Evolutionary conservation across 768 basidiomycete species (phyloP), one percentile per base, ranked within the genome.

Genomic region (Agaricus sinodeliciosus): DNA sequence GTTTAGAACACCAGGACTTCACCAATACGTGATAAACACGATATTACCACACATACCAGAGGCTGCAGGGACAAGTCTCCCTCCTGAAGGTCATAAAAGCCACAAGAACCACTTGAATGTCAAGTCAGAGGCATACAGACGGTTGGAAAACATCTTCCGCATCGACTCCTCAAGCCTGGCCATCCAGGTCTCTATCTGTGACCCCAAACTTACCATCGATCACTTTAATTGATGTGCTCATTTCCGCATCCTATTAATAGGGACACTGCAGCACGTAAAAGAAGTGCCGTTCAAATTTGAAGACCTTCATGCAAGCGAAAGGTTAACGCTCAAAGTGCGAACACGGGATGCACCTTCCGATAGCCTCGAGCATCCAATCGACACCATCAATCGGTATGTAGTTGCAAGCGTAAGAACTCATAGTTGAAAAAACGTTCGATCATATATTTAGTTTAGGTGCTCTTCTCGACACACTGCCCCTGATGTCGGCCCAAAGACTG

Each of bases 401-500:
- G 3, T 16, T 37, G 6, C 16, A 35, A 19, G 12, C 22, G n/a
- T 34, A 6, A 6, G 15, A 1, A 4, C 12, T 12, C 8, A 16
- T 9, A 8, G 5, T 18, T 22, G 9, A 27, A 4, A 16, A 31
- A 26, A 16, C 4, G 16, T 15, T n/a, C n/a, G 27, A 36, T 54
- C 9, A 22, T 46, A 7, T 27, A n/a, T n/a, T n/a, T n/a, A 57
- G 26, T 27, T 42, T 48, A 13, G 35, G 12, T 16, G 46, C 45
- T 44, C 55, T 50, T 55, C 34, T 43, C 18, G 59, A 59, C 25
- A 70, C 71, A 51, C 69, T 79, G 43, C 79, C 81, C 3, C 62
- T 85, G 19, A 71, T 73, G 59, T 82, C 77, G 8, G 69, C 71
- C 12, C 75, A 78, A 61, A 69, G 72, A 9, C 65, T 71, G 31